Percentiles rank a stretch among this genome's conserved stretches.
Evolutionary conservation across 78 protist genomes (phyloP).

Genomic region (Fonticula alba): DNA sequence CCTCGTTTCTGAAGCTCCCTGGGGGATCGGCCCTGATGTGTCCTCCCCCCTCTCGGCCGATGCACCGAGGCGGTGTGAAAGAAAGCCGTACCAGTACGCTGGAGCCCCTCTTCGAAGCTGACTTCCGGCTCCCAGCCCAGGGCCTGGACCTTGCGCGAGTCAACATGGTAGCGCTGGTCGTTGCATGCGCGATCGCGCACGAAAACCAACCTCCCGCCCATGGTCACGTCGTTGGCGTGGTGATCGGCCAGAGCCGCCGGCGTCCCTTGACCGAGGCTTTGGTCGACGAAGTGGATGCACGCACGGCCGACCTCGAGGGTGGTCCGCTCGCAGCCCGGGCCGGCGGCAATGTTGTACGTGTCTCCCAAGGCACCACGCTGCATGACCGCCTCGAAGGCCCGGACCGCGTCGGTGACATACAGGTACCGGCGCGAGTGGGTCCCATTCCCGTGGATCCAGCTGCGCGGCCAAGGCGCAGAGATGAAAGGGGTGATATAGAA

Average conservation of each 20-base stretch:
- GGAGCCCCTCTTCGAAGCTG: conserved; percentile 18
- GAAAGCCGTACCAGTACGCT: not conserved
- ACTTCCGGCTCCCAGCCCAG: conserved; percentile 41
- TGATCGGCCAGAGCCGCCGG: conserved; percentile 34
- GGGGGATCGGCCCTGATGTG: too few relatives aligned
- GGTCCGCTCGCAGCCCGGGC: not conserved
- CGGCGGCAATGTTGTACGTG: not conserved
- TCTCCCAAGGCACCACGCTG: conserved; percentile 34
- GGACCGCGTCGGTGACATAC: conserved; percentile 49
- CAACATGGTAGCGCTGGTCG: conserved; percentile 45
- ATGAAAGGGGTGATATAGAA: too few relatives aligned
- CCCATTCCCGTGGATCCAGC: conserved; percentile 66
- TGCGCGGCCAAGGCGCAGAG: not conserved
- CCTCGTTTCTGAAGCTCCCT: too few relatives aligned
- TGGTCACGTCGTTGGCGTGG: conserved; percentile 7
- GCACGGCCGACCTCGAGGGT: not conserved
- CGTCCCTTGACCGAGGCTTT: conserved; percentile 61
- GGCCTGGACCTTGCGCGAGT: conserved; percentile 12
- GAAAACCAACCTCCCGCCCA: conserved; percentile 5
- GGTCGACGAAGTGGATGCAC: not conserved
- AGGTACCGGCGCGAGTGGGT: conserved; percentile 37
- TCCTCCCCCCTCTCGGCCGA: too few relatives aligned
- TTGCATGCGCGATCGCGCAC: conserved; percentile 70
- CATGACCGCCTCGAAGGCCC: conserved; percentile 53
- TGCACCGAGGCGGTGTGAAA: too few relatives aligned